These are phyloP conservation scores for Smittium culicis DNA, from an alignment of 371 early-diverging fungal species.

Conservation along the genomic window DNA sequence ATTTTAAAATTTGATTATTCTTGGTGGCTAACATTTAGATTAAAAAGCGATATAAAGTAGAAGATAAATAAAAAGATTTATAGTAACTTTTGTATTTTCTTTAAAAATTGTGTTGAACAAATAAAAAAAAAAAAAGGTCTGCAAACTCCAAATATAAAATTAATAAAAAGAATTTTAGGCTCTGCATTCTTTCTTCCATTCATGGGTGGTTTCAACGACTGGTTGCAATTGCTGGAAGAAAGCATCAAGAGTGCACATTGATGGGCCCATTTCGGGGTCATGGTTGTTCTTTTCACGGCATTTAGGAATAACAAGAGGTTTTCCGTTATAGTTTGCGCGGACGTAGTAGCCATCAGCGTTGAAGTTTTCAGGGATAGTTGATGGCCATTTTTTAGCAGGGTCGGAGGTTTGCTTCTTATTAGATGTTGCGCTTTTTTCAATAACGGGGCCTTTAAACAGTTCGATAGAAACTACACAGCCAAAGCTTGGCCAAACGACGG, in stretches of 20 bases:
- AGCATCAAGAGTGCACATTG: constrained; percentile 54
- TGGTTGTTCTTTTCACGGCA: constrained; percentile 42
- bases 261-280: constrained; percentile 37
- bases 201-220: neutral
- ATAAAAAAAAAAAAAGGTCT: no score
- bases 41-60: no score
- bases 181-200: constrained; percentile 6
- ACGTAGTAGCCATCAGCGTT: constrained; percentile 38
- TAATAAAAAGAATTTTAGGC: no score
- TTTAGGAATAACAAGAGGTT: constrained; percentile 41
- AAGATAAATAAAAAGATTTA: no score
- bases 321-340: constrained; percentile 50
- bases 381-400: constrained; percentile 10
- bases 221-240: constrained; percentile 36
- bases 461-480: constrained; percentile 2
- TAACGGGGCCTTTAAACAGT: constrained; percentile 23
- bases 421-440: no score
- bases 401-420: neutral
- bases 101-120: no score
- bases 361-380: constrained; percentile 6
- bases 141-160: no score
- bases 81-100: constrained; percentile 3
- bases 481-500: constrained; percentile 1
- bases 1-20: no score
- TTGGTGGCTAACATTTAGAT: no score